Base-by-base conservation (phyloP, 176 grass and related monocot genomes). In the sorghum (Sorghum bicolor) region DNA sequence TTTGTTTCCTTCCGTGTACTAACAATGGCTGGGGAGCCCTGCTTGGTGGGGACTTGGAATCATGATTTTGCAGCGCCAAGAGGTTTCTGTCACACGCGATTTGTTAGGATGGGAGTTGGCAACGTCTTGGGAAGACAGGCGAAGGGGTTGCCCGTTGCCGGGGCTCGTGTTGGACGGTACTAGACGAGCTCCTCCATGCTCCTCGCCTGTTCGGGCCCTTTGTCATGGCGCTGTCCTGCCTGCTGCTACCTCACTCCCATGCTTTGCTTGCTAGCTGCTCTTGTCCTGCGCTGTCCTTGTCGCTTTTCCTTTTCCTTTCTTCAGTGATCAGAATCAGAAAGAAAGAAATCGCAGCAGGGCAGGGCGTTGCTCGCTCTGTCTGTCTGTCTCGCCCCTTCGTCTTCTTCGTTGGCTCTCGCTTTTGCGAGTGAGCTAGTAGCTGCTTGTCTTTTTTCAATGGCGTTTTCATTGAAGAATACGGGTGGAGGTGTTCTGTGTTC, bases 201-300 rank as follows among this genome's bases (percentile, higher is more conserved):
- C 44, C 19, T 53, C 8, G 52, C 13, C 10, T 3, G 50, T 0
- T 20, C 5, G 82, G 82, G 22, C 32, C 58, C 58, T 78, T 89
- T 74, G 74, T 80, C 60, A 13, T 67, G 78, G 88, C 58, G 50
- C 69, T 64, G 80, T 48, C 64, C 45, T 48, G 12, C 69, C 69
- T 38, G 58, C 36, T 65, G 28, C n/a, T 12, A 2, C 41, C 24
- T 30, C 37, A 20, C 57, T 41, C 53, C 13, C 37, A 45, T 78
- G 43, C 45, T 48, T 60, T 36, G 47, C 44, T 55, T 38, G 65
- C 24, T 39, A 8, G n/a, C 25, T 45, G 38, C 8, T 29, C 24
- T 31, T 70, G 75, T 68, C 37, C 74, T 71, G 7, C 32, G 32
- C 9, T 17, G n/a, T 77, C 22, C 77, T 80, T 68, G 64, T 13